Evolutionary conservation across 1,284 basidiomycete species (phyloP), one percentile per base, ranked within the genome.

Genomic region (Trichosporon ovoides): DNA sequence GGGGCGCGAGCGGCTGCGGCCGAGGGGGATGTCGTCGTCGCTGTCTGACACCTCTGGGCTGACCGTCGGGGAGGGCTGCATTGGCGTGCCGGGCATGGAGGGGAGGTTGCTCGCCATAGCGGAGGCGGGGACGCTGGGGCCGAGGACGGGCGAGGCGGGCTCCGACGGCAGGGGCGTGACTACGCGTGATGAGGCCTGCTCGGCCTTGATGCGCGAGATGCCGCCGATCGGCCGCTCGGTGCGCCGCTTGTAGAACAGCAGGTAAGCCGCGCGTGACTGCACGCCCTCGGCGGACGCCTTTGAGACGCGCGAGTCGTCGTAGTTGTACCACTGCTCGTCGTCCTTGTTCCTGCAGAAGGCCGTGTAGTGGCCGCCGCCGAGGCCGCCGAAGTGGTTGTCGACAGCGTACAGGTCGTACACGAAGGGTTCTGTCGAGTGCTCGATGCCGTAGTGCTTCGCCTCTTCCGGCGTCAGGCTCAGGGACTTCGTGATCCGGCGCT

Each of bases 331-430:
- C 70, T 89, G 85, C 36, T 82, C 82, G 57, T 87, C 89, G 46
- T 84, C 76, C 66, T 89, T 86, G 75, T 96, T 96, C 69, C 85
- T 82, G 31, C 92, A 92, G 76, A 91, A 97, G 3, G 96, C 94
- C 7, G 94, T 90, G 77, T 99, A 98, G 77, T 98, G 95, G 0
- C 95, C 95, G 43, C 94, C 93, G 33, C 93, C 93, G n/a, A 97
- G 80, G 1, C 93, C 94, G 49, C 94, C 94, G 66, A 94, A 84
- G 77, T 98, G 94, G 75, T 97, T 93, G 74, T 96, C 91, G 7
- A 96, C 92, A 3, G 85, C 93, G 56, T 77, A 97, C 16, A 98
- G 82, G 77, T 99, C 96, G 75, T 98, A 99, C 35, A 95, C 75
- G 61, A 94, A 77, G 34, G 88, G 87, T 68, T 94, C 91, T 38